Evolutionary conservation across 2,329 filamentous ascomycete genomes (phyloP).

Genomic region (Fusarium siculi): DNA sequence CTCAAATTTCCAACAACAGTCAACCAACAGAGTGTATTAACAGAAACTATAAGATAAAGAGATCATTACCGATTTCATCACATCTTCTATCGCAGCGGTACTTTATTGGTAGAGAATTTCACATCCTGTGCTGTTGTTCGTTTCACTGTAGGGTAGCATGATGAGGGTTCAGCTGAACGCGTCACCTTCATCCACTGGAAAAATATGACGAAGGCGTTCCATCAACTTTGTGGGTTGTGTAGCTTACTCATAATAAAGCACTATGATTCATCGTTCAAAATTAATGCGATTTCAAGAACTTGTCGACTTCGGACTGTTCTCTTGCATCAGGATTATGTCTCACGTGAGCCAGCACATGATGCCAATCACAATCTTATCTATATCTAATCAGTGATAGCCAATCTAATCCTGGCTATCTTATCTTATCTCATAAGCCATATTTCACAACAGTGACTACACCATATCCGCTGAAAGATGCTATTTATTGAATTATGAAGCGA

Average conservation of each 20-base stretch:
- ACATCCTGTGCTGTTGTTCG: too few species aligned
- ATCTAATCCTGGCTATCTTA: neutral
- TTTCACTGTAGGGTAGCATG: neutral
- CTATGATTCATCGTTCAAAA: fast-evolving
- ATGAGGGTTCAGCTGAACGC: neutral
- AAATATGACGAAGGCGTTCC: neutral
- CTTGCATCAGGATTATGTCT: fast-evolving
- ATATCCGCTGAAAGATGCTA: neutral
- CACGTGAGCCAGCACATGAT: neutral
- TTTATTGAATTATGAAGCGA: neutral
- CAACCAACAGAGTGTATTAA: fast-evolving
- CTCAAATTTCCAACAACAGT: neutral
- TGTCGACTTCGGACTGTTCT: neutral
- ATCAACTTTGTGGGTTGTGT: fast-evolving
- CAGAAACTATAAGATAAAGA: fast-evolving
- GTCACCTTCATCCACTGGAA: neutral
- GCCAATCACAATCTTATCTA: fast-evolving
- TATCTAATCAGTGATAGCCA: neutral
- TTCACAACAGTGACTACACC: too few species aligned
- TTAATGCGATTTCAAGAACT: fast-evolving
- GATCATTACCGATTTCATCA: fast-evolving
- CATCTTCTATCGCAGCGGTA: neutral
- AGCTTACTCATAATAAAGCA: fast-evolving
- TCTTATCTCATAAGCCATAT: neutral
- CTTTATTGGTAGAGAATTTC: neutral